Percentiles rank a stretch among this genome's conserved stretches.
Conservation (phyloP, 352 stramenopile species). For the Phytophthora tubulina region DNA sequence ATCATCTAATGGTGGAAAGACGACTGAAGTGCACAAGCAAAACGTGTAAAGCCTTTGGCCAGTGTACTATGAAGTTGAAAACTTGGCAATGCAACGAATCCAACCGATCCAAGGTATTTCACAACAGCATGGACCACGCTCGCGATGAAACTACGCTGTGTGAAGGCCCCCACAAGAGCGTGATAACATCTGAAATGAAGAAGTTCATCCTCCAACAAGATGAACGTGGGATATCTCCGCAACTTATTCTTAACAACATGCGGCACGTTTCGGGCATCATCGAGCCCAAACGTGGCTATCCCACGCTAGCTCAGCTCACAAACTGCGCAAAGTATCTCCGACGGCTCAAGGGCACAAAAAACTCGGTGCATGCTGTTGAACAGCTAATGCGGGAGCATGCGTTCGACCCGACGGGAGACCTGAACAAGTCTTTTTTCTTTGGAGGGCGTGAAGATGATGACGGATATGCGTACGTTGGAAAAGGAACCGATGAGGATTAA, state of each 20-base stretch:
- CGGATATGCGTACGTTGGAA: constrained; percentile 4
- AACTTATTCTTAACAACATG: constrained; percentile 12
- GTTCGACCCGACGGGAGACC: constrained; percentile 7
- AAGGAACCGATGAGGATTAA: constrained; percentile 9
- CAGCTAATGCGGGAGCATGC: constrained; percentile 1
- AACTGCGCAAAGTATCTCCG: constrained; percentile 10
- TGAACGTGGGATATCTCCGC: constrained; percentile 4
- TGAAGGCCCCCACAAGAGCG: neutral
- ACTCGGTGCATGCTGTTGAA: neutral
- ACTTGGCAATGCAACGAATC: neutral
- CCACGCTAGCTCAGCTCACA: constrained; percentile 1
- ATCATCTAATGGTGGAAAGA: constrained; percentile 4
- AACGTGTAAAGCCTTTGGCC: neutral
- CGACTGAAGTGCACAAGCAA: constrained; percentile 4
- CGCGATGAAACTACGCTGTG: neutral
- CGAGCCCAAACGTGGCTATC: too few species aligned
- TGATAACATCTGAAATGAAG: constrained; percentile 16
- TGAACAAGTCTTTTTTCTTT: constrained; percentile 8
- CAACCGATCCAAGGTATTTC: neutral
- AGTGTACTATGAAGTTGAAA: neutral
- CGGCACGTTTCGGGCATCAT: neutral
- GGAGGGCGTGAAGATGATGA: neutral
- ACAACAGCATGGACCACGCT: neutral
- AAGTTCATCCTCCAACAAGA: constrained; percentile 20
- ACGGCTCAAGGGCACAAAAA: constrained; percentile 2